A percentile compares a stretch with the other conserved stretches of the same genome.
Evolutionary conservation across 179 eudicot genomes (phyloP).

Genomic region (Beta macrorhiza): DNA sequence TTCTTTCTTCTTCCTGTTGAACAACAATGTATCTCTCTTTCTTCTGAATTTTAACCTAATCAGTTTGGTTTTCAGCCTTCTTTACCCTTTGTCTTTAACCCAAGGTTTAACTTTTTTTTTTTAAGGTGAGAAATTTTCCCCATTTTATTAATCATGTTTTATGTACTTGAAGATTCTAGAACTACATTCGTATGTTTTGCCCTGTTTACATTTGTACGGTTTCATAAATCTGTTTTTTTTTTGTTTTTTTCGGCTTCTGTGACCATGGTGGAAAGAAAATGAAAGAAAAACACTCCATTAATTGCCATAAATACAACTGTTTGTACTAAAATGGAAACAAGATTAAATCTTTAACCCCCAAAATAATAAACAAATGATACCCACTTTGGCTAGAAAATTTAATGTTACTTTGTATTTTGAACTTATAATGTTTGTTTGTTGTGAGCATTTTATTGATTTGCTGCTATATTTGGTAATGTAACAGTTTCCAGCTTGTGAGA

Average conservation of each 20-base stretch:
- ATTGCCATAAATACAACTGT: slow-evolving; percentile 1
- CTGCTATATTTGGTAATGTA: not conserved
- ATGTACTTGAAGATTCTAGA: slow-evolving; percentile 18
- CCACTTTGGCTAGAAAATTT: not conserved
- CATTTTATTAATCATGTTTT: slow-evolving; percentile 5
- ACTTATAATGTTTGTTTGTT: not conserved
- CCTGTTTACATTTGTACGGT: slow-evolving; percentile 20
- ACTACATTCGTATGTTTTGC: slow-evolving; percentile 6
- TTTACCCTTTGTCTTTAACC: not conserved
- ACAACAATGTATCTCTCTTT: slow-evolving; percentile 4
- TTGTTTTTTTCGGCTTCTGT: slow-evolving; percentile 21
- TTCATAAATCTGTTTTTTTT: not conserved
- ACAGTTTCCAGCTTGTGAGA: slow-evolving; percentile 21
- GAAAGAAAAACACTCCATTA: not conserved
- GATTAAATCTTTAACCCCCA: not conserved
- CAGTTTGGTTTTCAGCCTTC: too few relatives aligned
- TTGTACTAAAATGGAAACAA: slow-evolving; percentile 6
- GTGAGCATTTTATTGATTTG: not conserved
- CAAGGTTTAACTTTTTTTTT: too few relatives aligned
- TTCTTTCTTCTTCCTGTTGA: not conserved
- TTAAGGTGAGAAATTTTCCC: not conserved
- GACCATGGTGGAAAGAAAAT: not conserved
- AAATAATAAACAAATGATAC: too few relatives aligned
- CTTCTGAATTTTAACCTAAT: not conserved
- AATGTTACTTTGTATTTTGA: not conserved